These are phyloP conservation scores for Suillus plorans DNA, from an alignment of 768 basidiomycete genomes.

Conservation along the genomic window DNA sequence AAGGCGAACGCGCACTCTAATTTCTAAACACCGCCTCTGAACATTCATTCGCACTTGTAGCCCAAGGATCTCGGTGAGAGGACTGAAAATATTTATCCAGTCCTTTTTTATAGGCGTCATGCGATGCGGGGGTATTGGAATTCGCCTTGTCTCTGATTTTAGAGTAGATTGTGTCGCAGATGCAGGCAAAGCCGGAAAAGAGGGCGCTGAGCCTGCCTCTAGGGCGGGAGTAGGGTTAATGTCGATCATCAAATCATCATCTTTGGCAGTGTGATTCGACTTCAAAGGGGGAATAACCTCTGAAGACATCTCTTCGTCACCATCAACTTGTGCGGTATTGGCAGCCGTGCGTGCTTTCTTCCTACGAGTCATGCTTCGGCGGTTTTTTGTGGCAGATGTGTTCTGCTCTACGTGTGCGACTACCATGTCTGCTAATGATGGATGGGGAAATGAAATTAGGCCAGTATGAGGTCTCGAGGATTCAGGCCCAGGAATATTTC, in stretches of 20 bases:
- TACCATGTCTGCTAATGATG: slow-evolving; percentile 34
- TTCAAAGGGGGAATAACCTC: slow-evolving; percentile 13
- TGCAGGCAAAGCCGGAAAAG: slow-evolving; percentile 69
- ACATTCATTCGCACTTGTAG: slow-evolving; percentile 98
- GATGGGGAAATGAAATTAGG: not conserved
- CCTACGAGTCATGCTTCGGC: slow-evolving; percentile 41
- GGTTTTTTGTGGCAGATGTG: slow-evolving; percentile 37
- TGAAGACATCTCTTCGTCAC: slow-evolving; percentile 33
- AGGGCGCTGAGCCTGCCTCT: slow-evolving; percentile 53
- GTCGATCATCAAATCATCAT: slow-evolving; percentile 67
- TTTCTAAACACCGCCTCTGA: slow-evolving; percentile 84
- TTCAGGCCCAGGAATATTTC: not conserved
- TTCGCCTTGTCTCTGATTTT: slow-evolving; percentile 84
- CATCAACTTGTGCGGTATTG: slow-evolving; percentile 15
- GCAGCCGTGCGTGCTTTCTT: slow-evolving; percentile 28
- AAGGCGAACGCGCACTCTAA: slow-evolving; percentile 63
- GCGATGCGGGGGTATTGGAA: slow-evolving; percentile 93
- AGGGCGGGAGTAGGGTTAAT: slow-evolving; percentile 44
- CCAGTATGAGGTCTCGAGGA: not conserved
- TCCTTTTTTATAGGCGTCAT: slow-evolving; percentile 97
- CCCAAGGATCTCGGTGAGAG: slow-evolving; percentile 90
- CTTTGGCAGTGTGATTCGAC: slow-evolving; percentile 32
- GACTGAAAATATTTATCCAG: slow-evolving; percentile 94
- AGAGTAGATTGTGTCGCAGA: slow-evolving; percentile 53
- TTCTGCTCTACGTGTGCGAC: slow-evolving; percentile 37